Evolutionary conservation across 1,284 basidiomycete genomes (phyloP).

Genomic region (Irpex sp.): DNA sequence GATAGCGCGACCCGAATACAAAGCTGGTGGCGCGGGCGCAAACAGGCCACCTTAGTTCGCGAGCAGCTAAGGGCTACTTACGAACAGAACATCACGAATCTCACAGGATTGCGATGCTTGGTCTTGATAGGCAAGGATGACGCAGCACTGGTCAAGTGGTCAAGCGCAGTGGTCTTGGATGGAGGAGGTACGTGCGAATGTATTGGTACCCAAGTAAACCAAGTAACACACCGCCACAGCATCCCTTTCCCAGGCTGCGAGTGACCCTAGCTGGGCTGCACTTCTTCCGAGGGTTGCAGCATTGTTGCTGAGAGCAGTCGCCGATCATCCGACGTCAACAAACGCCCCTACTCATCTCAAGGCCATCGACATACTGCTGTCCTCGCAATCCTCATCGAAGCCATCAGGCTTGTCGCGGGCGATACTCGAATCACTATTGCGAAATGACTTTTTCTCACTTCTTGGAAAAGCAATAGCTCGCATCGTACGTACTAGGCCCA

Average conservation of each 20-base stretch:
- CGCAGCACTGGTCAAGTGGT: conserved; percentile 49
- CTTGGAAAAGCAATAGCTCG: conserved; percentile 26
- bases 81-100: conserved; percentile 41
- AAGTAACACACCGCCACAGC: conserved; percentile 24
- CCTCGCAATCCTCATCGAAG: conserved; percentile 11
- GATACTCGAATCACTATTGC: conserved; percentile 33
- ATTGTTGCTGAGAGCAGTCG: conserved; percentile 46
- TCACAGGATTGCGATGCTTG: conserved; percentile 55
- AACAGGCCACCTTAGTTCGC: conserved; percentile 35
- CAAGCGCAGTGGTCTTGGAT: conserved; percentile 30
- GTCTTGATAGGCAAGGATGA: conserved; percentile 55
- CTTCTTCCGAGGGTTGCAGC: conserved; percentile 46
- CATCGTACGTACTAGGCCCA: conserved; percentile 19
- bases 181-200: conserved; percentile 34
- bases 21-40: conserved; percentile 57
- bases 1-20: conserved; percentile 60
- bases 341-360: conserved; percentile 28
- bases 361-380: conserved; percentile 35
- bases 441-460: conserved; percentile 35
- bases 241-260: conserved; percentile 35
- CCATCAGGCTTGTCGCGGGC: conserved; percentile 23
- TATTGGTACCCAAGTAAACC: background rate
- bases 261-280: conserved; percentile 47
- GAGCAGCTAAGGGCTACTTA: conserved; percentile 38
- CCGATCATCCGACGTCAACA: conserved; percentile 43